These are phyloP conservation scores for Thielaviopsis punctulata DNA, from an alignment of 2,329 filamentous ascomycete genomes.

Conservation along the genomic window DNA sequence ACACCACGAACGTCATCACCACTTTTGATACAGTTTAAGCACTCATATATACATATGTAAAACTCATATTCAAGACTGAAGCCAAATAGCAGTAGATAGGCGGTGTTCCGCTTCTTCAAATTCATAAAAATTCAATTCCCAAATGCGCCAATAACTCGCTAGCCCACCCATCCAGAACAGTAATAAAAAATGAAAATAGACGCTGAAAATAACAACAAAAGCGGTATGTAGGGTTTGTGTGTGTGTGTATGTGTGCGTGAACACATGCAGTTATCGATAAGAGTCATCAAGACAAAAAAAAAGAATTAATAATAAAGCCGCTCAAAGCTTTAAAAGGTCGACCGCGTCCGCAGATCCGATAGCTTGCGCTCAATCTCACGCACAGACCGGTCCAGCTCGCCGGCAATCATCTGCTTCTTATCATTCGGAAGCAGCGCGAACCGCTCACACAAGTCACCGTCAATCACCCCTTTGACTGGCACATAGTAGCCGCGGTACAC, in stretches of 20 bases:
- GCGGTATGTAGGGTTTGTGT: background rate
- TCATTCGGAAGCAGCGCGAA: slow-evolving; percentile 71
- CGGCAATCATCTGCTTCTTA: slow-evolving; percentile 89
- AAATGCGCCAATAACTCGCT: background rate
- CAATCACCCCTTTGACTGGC: slow-evolving; percentile 89
- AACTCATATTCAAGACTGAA: background rate
- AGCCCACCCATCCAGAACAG: background rate
- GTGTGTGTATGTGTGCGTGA: background rate
- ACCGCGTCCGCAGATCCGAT: slow-evolving; percentile 45
- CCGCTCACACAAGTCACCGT: slow-evolving; percentile 89
- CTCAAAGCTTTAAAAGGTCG: slow-evolving; percentile 31
- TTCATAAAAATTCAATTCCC: background rate
- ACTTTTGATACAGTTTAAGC: too few relatives aligned
- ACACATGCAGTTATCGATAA: background rate
- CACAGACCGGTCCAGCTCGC: slow-evolving; percentile 76
- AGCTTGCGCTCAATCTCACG: slow-evolving; percentile 94
- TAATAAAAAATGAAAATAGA: background rate
- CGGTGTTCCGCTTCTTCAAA: background rate
- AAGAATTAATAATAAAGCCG: background rate
- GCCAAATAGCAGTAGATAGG: background rate
- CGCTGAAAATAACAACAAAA: background rate
- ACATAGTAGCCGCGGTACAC: slow-evolving; percentile 94
- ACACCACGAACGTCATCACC: background rate
- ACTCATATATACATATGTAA: too few relatives aligned
- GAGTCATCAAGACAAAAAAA: slow-evolving; percentile 21